phyloP scores from a whole-genome alignment of 768 basidiomycete species.

The Serendipita vermifera region DNA sequence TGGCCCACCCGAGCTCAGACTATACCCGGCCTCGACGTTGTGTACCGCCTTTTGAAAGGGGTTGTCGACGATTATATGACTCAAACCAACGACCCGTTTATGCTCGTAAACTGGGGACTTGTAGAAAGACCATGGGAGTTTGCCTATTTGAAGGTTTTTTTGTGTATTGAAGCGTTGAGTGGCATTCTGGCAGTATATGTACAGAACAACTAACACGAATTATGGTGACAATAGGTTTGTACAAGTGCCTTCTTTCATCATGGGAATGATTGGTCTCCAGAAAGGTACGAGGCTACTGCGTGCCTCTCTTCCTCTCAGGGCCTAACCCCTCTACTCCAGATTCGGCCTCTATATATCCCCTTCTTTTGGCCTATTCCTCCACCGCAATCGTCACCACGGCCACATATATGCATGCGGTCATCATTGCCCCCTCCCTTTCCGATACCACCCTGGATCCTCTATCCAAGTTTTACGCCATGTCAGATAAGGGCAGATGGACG shows the following conservation, averaged over 20 bases:
- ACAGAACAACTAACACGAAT: no score
- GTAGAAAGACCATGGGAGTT: background rate
- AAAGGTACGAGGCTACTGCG: no score
- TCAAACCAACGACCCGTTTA: background rate
- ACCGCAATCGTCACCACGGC: background rate
- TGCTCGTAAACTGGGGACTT: background rate
- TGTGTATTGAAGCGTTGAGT: background rate
- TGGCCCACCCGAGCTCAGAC: background rate
- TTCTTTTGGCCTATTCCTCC: background rate
- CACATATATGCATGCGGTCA: background rate
- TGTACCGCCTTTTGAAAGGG: background rate
- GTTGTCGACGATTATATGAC: slow-evolving; percentile 4
- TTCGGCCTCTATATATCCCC: background rate
- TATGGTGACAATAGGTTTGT: no score
- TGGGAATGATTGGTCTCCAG: background rate
- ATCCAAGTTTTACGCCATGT: background rate
- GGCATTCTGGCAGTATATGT: no score
- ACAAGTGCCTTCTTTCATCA: background rate
- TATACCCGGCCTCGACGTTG: background rate
- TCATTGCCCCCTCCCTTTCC: background rate
- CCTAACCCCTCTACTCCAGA: no score
- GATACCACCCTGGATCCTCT: background rate
- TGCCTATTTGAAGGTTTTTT: background rate
- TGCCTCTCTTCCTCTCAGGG: no score
- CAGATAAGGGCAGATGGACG: background rate